A percentile compares a stretch with the other conserved stretches of the same genome.
Evolutionary conservation across 2,329 filamentous ascomycete species (phyloP).

Genomic region (Nigrograna mackinnonii): DNA sequence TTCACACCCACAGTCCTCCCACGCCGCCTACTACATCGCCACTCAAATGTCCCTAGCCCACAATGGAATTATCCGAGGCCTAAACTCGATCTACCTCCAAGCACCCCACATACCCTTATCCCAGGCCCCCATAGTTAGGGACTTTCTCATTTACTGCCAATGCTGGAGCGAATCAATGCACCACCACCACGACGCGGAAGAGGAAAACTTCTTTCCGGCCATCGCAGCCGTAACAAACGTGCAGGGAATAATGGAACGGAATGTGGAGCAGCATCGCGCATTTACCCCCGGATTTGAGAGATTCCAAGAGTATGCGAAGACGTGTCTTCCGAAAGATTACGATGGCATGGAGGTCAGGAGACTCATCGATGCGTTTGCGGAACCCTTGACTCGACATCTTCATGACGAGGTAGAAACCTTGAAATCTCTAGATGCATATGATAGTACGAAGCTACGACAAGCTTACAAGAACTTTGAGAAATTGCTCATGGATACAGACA

Average conservation of each 20-base stretch:
- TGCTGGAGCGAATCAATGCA: conserved; percentile 58
- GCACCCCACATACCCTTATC: conserved; percentile 52
- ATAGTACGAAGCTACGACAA: conserved; percentile 18
- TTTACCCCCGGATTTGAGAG: conserved; percentile 57
- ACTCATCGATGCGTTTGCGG: conserved; percentile 21
- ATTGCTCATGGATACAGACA: conserved; percentile 31
- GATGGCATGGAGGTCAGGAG: conserved; percentile 10
- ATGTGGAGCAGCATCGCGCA: conserved; percentile 58
- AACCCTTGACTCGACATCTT: conserved; percentile 16
- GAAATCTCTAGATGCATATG: conserved; percentile 15
- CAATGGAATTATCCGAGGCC: conserved; percentile 65
- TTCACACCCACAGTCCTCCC: conserved; percentile 22
- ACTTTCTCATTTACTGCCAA: conserved; percentile 32
- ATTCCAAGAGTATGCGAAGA: conserved; percentile 26
- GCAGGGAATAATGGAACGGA: conserved; percentile 56
- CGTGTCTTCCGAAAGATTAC: conserved; percentile 12
- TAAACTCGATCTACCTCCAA: conserved; percentile 66
- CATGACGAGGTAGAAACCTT: conserved; percentile 23
- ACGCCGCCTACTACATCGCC: conserved; percentile 50
- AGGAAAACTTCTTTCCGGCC: conserved; percentile 59
- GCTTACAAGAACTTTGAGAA: conserved; percentile 30
- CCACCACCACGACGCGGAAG: conserved; percentile 66
- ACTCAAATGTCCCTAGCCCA: conserved; percentile 66
- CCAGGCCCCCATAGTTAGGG: conserved; percentile 57
- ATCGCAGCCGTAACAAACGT: conserved; percentile 57